Evolutionary conservation across 176 grass and related monocot genomes (phyloP), one percentile per base, ranked within the genome.

Genomic region (Otatea glauca): DNA sequence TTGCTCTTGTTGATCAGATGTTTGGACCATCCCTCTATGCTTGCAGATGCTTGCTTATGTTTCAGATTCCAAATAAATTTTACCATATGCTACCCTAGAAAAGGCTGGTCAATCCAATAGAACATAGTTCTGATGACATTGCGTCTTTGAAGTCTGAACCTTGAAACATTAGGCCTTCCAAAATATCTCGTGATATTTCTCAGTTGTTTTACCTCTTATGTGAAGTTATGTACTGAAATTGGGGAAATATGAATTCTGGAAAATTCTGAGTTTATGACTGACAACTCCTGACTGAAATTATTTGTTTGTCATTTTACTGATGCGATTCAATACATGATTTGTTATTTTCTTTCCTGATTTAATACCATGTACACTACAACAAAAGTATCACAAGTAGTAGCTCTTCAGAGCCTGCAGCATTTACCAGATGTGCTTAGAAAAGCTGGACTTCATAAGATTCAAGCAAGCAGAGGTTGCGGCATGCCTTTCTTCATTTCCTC

Each of bases 291-390:
- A 34, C 3, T 65, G 56, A 29, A 25, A 54, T 56, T 70, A 38
- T n/a, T n/a, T n/a, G n/a, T n/a, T n/a, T n/a, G n/a, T n/a, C n/a
- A n/a, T n/a, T n/a, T n/a, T n/a, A n/a, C 13, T 13, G 44, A 27
- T 70, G 65, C 72, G 45, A 55, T 68, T 41, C 54, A 45, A 6
- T 41, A 41, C 38, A 47, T 29, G 32, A 8, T 51, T 12, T 80
- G 0, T 29, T 75, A 68, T 15, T n/a, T 14, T 42, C n/a, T n/a
- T 39, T 45, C 17, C 48, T 38, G 38, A 10, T 85, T 13, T 87
- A 89, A 58, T 55, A 70, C 94, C 77, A 85, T 97, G 87, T 94
- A 97, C 85, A 94, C 94, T 4, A 90, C 94, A 79, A 94, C 68
- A 18, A 88, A 94, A 89, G 89, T 97, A 55, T 92, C 94, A 17